These are phyloP conservation scores for Ceratocystis papillata DNA, from an alignment of 2,329 filamentous ascomycete species.

Conservation along the genomic window DNA sequence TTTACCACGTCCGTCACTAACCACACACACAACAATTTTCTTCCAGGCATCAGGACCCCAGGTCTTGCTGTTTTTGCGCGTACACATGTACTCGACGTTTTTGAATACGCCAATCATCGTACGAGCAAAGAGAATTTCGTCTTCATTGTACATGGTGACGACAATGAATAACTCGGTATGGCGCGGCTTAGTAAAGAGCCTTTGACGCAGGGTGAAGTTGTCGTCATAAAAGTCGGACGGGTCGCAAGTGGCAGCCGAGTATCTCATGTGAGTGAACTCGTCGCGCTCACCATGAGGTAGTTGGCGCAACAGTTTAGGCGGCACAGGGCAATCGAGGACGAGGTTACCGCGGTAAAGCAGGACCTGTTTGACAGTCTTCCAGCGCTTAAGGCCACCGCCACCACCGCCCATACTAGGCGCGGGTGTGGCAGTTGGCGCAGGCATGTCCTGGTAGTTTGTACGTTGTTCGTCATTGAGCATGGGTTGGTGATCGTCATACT, in stretches of 20 bases:
- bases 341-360: slow-evolving; percentile 92
- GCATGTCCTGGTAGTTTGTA: slow-evolving; percentile 40
- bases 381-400: slow-evolving; percentile 56
- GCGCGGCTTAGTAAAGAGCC: slow-evolving; percentile 79
- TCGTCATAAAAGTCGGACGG: slow-evolving; percentile 77
- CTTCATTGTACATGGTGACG: slow-evolving; percentile 98
- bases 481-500: slow-evolving; percentile 59
- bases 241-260: slow-evolving; percentile 89
- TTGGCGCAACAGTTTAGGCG: slow-evolving; percentile 75
- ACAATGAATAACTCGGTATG: slow-evolving; percentile 73
- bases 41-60: slow-evolving; percentile 99
- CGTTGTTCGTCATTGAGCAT: slow-evolving; percentile 58
- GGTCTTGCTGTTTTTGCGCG: slow-evolving; percentile 82
- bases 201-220: slow-evolving; percentile 84
- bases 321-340: slow-evolving; percentile 91
- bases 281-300: slow-evolving; percentile 85
- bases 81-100: slow-evolving; percentile 98
- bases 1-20: slow-evolving; percentile 92
- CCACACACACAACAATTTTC: slow-evolving; percentile 97
- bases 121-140: slow-evolving; percentile 87
- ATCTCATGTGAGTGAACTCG: slow-evolving; percentile 79
- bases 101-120: slow-evolving; percentile 97
- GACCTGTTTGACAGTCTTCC: slow-evolving; percentile 99
- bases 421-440: slow-evolving; percentile 34
- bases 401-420: slow-evolving; percentile 23